These are phyloP conservation scores for Fusarium chuoi DNA, from an alignment of 2,329 filamentous ascomycete species.

Conservation along the genomic window DNA sequence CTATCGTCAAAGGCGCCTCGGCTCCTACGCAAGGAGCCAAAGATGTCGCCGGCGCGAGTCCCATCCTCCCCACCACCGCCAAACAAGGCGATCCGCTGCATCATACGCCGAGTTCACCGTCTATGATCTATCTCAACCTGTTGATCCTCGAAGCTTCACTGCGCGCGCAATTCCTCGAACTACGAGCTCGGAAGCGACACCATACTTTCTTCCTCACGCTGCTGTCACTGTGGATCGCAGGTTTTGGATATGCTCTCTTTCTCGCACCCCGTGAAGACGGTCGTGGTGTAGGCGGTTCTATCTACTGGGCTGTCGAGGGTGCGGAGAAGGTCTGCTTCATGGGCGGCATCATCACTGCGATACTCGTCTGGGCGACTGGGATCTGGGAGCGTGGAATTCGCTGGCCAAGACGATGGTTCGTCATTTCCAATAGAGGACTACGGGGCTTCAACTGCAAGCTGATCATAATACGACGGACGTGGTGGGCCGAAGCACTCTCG, in stretches of 20 bases:
- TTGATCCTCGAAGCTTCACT: slow-evolving; percentile 95
- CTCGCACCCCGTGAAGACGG: slow-evolving; percentile 97
- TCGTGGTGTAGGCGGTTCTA: slow-evolving; percentile 86
- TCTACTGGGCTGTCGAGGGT: slow-evolving; percentile 96
- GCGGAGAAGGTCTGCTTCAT: slow-evolving; percentile 91
- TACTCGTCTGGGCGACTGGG: slow-evolving; percentile 92
- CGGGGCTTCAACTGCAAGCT: slow-evolving; percentile 96
- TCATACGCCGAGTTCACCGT: slow-evolving; percentile 86
- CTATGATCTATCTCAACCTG: slow-evolving; percentile 98
- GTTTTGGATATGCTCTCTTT: slow-evolving; percentile 91
- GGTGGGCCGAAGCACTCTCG: slow-evolving; percentile 81
- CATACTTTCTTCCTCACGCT: slow-evolving; percentile 92
- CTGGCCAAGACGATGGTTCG: slow-evolving; percentile 93
- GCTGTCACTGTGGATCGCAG: slow-evolving; percentile 81
- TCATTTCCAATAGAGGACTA: slow-evolving; percentile 87
- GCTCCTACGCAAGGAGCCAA: slow-evolving; percentile 66
- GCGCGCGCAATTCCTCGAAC: slow-evolving; percentile 89
- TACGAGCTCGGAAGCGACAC: slow-evolving; percentile 87
- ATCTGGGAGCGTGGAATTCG: slow-evolving; percentile 96
- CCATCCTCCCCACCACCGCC: slow-evolving; percentile 55
- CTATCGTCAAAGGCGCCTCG: slow-evolving; percentile 90
- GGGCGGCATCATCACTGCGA: slow-evolving; percentile 85
- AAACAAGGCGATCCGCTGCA: slow-evolving; percentile 76
- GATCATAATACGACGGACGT: slow-evolving; percentile 84
- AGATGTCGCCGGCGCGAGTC: slow-evolving; percentile 52